Conservation (phyloP, 345 rosid species). For the Mallotus nudiflorus region DNA sequence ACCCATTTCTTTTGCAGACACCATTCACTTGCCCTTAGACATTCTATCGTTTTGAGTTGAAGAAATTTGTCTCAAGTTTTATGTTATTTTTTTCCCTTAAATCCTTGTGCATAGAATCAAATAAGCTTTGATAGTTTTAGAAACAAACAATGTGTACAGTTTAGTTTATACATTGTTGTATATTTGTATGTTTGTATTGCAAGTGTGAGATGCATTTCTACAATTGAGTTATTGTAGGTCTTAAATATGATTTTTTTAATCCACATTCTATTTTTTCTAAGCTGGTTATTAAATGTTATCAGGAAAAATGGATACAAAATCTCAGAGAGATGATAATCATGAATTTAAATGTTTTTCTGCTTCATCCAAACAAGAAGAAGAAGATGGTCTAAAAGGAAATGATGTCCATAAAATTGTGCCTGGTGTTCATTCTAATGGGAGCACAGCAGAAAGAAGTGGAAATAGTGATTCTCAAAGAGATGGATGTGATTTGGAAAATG, state of each 20-base stretch:
- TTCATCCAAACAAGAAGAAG: constrained; percentile 27
- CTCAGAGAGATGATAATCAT: constrained; percentile 13
- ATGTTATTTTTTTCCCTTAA: not conserved
- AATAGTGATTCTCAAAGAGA: constrained; percentile 21
- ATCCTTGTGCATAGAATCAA: not conserved
- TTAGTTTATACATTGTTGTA: not conserved
- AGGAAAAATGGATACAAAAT: constrained; percentile 27
- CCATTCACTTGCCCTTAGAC: not conserved
- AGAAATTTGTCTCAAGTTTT: not conserved
- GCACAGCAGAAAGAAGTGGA: constrained; percentile 24
- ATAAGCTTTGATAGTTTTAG: not conserved
- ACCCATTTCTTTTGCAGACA: too few species aligned
- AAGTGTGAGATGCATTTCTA: not conserved
- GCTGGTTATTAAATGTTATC: constrained; percentile 13
- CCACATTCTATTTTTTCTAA: constrained; percentile 7
- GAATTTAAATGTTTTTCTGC: constrained; percentile 16
- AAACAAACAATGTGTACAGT: not conserved
- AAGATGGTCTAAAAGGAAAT: constrained; percentile 27
- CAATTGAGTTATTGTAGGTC: not conserved
- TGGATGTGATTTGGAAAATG: constrained; percentile 18
- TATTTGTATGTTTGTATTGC: not conserved
- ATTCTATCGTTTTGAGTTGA: too few species aligned
- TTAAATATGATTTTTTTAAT: not conserved
- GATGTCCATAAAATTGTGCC: constrained; percentile 28
- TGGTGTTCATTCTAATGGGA: constrained; percentile 21